Evolutionary conservation across 208 protist species (phyloP), one percentile per base, ranked within the genome.

Genomic region (Trichomonas vaginalis): DNA sequence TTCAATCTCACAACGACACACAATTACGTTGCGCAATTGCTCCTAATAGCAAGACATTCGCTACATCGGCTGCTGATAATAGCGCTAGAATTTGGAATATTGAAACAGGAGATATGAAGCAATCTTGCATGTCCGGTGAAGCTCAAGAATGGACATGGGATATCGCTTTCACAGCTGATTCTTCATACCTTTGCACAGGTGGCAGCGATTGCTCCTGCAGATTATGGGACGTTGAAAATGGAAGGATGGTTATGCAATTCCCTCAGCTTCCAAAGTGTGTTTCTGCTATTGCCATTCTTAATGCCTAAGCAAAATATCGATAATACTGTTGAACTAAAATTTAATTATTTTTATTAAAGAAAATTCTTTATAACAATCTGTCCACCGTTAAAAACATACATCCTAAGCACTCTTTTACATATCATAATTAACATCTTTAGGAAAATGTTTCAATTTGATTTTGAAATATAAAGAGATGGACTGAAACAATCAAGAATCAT

Each of bases 281-380:
- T 8, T 51, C 45, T 49, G 86, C 86, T 39, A 92, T 92, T 92
- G 86, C 45, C 23, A 92, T 92, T 88, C 82, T 88, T 88, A 45
- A 35, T 47, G 39, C 40, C 0, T 88, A 88, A 88, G n/a, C n/a
- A n/a, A n/a, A n/a, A n/a, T n/a, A n/a, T n/a, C n/a, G n/a, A n/a
- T n/a, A n/a, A n/a, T n/a, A n/a, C n/a, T n/a, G n/a, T n/a, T n/a
- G n/a, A n/a, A n/a, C n/a, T n/a, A n/a, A n/a, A n/a, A n/a, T n/a
- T n/a, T n/a, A n/a, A n/a, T n/a, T n/a, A n/a, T n/a, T n/a, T n/a
- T n/a, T n/a, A n/a, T n/a, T n/a, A n/a, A n/a, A n/a, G n/a, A n/a
- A n/a, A n/a, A n/a, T n/a, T n/a, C n/a, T n/a, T n/a, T n/a, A n/a
- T n/a, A n/a, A n/a, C n/a, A n/a, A n/a, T n/a, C n/a, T n/a, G n/a